A percentile compares a stretch with the other conserved stretches of the same genome.
Conservation (phyloP, 2,329 filamentous ascomycete genomes). For the Alternaria rosae region DNA sequence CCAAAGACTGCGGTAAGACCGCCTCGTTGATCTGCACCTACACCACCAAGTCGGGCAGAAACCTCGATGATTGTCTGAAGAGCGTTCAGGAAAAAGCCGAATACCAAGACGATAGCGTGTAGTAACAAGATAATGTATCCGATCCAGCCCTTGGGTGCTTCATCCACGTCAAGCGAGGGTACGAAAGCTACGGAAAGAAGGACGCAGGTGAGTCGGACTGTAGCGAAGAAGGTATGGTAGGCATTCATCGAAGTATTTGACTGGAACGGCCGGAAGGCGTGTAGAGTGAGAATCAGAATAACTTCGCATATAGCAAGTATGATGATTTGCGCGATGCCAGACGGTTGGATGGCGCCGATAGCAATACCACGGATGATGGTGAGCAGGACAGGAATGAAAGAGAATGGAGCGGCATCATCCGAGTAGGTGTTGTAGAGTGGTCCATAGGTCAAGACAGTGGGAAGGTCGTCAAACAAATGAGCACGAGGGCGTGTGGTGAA, state of each 20-base stretch:
- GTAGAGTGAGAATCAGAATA: slow-evolving; percentile 83
- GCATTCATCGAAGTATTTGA: slow-evolving; percentile 96
- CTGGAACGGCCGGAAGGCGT: slow-evolving; percentile 90
- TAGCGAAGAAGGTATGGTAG: slow-evolving; percentile 86
- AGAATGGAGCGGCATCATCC: slow-evolving; percentile 89
- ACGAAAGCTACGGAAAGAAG: slow-evolving; percentile 72
- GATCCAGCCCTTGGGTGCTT: slow-evolving; percentile 89
- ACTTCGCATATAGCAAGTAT: slow-evolving; percentile 94
- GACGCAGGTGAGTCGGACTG: slow-evolving; percentile 74
- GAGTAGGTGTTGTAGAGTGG: slow-evolving; percentile 97
- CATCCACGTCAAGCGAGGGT: slow-evolving; percentile 78
- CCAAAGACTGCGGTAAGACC: slow-evolving; percentile 88
- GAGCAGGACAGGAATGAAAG: slow-evolving; percentile 83
- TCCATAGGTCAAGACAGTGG: slow-evolving; percentile 87
- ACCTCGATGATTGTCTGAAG: slow-evolving; percentile 92
- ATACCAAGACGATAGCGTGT: slow-evolving; percentile 82
- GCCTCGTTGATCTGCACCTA: slow-evolving; percentile 78
- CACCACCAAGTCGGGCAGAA: slow-evolving; percentile 79
- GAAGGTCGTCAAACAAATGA: slow-evolving; percentile 90
- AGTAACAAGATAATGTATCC: slow-evolving; percentile 89
- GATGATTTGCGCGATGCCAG: slow-evolving; percentile 91
- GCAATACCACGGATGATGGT: slow-evolving; percentile 87
- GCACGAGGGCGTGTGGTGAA: slow-evolving; percentile 81
- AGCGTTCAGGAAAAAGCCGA: slow-evolving; percentile 93
- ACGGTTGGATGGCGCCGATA: slow-evolving; percentile 90